phyloP scores from a whole-genome alignment of 169 alveolate genomes.

The Besnoitia besnoiti region DNA sequence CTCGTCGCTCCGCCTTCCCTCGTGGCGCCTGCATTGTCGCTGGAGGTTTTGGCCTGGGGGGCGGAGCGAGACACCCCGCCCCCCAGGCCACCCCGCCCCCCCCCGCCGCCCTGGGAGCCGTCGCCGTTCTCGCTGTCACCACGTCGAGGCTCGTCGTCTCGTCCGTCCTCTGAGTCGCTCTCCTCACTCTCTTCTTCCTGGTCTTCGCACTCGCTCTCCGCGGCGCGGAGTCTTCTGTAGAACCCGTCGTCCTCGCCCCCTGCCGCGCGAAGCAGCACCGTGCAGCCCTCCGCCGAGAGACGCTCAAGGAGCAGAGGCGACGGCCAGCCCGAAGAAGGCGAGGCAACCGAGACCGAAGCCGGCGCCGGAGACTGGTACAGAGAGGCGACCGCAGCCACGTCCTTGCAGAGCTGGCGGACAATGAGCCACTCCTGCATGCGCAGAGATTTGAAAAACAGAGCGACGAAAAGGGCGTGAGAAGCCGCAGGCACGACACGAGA shows the following conservation, averaged over 20 bases:
- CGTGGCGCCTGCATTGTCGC: no score
- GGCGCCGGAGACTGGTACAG: neutral
- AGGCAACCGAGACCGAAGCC: neutral
- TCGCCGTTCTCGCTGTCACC: no score
- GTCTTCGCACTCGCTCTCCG: neutral
- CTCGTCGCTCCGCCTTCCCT: no score
- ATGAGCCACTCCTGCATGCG: slow-evolving; percentile 7
- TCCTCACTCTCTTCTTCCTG: neutral
- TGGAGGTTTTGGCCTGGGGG: no score
- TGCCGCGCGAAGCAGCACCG: neutral
- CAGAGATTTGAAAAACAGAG: neutral
- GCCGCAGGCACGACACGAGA: no score
- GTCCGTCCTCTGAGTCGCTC: neutral
- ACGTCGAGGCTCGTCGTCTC: neutral
- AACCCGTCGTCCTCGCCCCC: neutral
- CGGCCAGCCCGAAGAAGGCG: neutral
- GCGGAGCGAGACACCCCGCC: no score
- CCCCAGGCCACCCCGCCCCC: neutral
- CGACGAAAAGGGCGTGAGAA: neutral
- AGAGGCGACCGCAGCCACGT: neutral
- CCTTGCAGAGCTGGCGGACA: neutral
- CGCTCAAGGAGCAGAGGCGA: neutral
- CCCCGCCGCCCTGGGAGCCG: neutral
- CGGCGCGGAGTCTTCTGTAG: neutral
- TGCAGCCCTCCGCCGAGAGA: neutral